Conservation (phyloP, 2,329 filamentous ascomycete species). For the Alternaria sp. region DNA sequence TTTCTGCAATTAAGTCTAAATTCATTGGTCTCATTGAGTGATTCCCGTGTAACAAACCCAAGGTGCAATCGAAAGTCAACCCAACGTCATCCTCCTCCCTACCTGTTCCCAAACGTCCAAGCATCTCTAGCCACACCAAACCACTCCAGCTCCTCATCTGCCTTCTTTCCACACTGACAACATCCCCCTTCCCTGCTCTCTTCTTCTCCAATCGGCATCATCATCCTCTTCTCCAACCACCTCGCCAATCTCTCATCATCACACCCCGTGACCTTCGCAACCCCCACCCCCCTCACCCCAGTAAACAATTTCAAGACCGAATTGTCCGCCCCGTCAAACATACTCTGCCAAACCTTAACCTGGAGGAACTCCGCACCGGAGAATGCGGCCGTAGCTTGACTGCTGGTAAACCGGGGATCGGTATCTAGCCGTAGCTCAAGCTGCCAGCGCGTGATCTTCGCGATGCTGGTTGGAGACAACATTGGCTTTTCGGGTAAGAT, state of each 20-base stretch:
- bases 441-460: constrained; percentile 53
- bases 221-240: constrained; percentile 55
- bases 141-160: constrained; percentile 17
- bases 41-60: too few species aligned
- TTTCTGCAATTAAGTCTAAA: too few species aligned
- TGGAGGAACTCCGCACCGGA: constrained; percentile 55
- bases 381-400: constrained; percentile 53
- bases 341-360: constrained; percentile 57
- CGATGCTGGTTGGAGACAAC: constrained; percentile 33
- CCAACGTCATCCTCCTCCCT: not conserved
- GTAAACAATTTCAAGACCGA: constrained; percentile 53
- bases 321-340: constrained; percentile 49
- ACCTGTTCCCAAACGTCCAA: constrained; percentile 32
- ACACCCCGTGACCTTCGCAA: constrained; percentile 52
- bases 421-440: constrained; percentile 57
- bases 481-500: constrained; percentile 46
- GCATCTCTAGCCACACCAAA: constrained; percentile 19
- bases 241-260: constrained; percentile 51
- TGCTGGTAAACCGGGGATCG: constrained; percentile 54
- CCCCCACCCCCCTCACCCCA: constrained; percentile 54
- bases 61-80: not conserved
- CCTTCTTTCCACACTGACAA: constrained; percentile 22
- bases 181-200: constrained; percentile 34
- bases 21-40: too few species aligned
- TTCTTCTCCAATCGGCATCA: constrained; percentile 39